Evolutionary conservation across 805 yeast genomes (phyloP), one percentile per base, ranked within the genome.

Genomic region (Candida schatavii): DNA sequence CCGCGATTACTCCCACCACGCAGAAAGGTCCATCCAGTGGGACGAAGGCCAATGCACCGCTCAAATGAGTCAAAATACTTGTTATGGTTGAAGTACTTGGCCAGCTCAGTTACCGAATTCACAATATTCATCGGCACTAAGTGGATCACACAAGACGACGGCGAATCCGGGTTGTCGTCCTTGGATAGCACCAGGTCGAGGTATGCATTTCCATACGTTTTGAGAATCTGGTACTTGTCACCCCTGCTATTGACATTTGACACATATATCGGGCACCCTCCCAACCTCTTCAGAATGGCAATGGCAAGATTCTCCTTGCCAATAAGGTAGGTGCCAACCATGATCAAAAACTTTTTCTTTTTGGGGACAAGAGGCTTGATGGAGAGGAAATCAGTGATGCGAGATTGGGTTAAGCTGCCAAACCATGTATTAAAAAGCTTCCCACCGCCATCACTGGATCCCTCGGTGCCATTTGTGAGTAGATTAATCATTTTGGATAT

Each of bases 271-370:
- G 78, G 82, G 21, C 83, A 68, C 1, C 67, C 46, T 5, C 47
- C 50, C 21, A 85, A 52, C 17, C 51, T 55, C 38, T 74, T 63
- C 50, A 88, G 85, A 10, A 86, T 64, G 0, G 77, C 68, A 5
- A 87, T 61, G 0, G 96, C 97, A 22, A 93, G 59, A 43, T 83
- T 77, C 57, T 93, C 99, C 57, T 93, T 93, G 2, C 99, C 99
- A 29, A 93, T 89, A 2, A 90, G 78, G 59, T 93, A 93, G 0
- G 96, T 82, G 0, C 98, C 98, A 13, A 93, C 81, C 7, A 86
- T 66, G 6, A 83, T 75, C 45, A 86, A 61, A 45, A 74, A 70
- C 42, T 71, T 69, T 43, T 66, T 66, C 50, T 62, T 64, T 39
- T 55, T 57, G 4, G n/a, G 39, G 11, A 41, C 42, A 18, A 47